Evolutionary conservation across 2,329 filamentous ascomycete species (phyloP).

Genomic region (Colletotrichum chrysophilum): DNA sequence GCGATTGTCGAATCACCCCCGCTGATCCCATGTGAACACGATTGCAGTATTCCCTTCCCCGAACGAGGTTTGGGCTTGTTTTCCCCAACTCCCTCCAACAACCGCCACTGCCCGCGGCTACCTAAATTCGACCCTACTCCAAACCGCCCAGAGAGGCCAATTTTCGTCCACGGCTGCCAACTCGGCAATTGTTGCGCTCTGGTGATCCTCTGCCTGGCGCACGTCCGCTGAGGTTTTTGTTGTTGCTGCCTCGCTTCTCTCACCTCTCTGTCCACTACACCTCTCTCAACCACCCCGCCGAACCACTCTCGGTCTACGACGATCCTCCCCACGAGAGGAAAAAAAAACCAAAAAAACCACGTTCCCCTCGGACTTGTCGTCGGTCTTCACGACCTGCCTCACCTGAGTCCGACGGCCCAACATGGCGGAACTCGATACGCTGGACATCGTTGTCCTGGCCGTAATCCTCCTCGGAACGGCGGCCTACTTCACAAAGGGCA

Average conservation of each 20-base stretch:
- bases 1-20: conserved; percentile 16
- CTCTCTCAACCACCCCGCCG: neutral
- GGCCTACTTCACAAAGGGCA: conserved; percentile 98
- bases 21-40: conserved; percentile 22
- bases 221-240: neutral
- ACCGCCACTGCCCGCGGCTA: conserved; percentile 14
- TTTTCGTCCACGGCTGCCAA: neutral
- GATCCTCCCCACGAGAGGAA: neutral
- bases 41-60: conserved; percentile 8
- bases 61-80: neutral
- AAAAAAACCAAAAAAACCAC: neutral
- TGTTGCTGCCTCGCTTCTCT: neutral
- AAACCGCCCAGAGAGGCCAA: neutral
- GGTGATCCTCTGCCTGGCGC: neutral
- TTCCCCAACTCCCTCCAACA: conserved; percentile 7
- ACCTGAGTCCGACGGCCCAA: conserved; percentile 5
- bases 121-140: neutral
- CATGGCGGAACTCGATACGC: conserved; percentile 96
- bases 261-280: neutral
- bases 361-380: neutral
- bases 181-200: conserved; percentile 3
- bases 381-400: neutral
- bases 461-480: conserved; percentile 84
- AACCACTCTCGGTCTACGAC: neutral
- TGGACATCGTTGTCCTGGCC: conserved; percentile 92